Conservation (phyloP, 164 flowering plant species). For the Vitis riparia region DNA sequence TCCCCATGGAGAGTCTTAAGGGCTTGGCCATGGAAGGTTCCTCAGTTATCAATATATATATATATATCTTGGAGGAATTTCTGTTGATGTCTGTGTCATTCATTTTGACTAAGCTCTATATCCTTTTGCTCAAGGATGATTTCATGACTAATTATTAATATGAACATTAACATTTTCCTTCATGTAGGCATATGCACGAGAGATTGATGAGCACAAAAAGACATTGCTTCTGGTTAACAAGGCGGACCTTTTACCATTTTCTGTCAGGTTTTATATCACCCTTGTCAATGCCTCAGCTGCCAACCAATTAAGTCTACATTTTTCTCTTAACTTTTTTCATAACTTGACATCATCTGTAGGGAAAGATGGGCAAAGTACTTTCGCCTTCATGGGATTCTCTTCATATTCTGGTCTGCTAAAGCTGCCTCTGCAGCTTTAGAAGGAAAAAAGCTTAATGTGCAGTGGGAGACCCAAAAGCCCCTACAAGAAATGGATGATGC, state of each 20-base stretch:
- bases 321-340: constrained; percentile 2
- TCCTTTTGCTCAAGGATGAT: not conserved
- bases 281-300: not conserved
- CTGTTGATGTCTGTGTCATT: too few species aligned
- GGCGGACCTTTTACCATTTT: constrained; percentile 86
- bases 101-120: not conserved
- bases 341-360: constrained; percentile 37
- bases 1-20: too few species aligned
- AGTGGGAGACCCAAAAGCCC: constrained; percentile 24
- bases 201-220: constrained; percentile 75
- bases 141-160: not conserved
- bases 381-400: constrained; percentile 59
- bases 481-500: constrained; percentile 26
- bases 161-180: not conserved
- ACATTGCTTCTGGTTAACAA: constrained; percentile 90
- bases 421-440: constrained; percentile 82
- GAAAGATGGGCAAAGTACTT: constrained; percentile 87
- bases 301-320: not conserved
- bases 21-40: too few species aligned
- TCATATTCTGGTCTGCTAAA: constrained; percentile 95
- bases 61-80: too few species aligned
- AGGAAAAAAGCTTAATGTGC: constrained; percentile 46
- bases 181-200: constrained; percentile 75
- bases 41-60: too few species aligned
- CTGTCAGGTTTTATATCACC: constrained; percentile 50